Conservation (phyloP, 2,329 filamentous ascomycete genomes). For the Trichoderma sp. region DNA sequence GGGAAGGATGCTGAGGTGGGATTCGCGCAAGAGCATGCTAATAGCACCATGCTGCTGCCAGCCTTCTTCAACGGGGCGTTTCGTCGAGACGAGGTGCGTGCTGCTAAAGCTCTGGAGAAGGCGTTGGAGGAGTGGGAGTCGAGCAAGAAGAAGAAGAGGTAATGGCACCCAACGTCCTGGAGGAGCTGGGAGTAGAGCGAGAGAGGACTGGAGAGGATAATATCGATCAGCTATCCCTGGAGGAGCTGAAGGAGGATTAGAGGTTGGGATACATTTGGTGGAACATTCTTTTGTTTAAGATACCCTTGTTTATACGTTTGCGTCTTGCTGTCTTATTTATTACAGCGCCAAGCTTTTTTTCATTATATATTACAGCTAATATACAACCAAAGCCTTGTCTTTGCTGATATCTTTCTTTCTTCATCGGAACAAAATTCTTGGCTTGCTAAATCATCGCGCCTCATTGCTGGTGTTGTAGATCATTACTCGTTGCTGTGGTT, state of each 20-base stretch:
- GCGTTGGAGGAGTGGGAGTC: constrained; percentile 56
- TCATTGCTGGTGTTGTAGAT: neutral
- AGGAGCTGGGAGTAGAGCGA: neutral
- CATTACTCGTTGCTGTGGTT: neutral
- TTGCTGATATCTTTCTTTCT: neutral
- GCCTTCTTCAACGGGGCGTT: constrained; percentile 65
- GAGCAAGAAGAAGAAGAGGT: constrained; percentile 53
- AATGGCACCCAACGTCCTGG: constrained; percentile 29
- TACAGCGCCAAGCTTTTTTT: neutral
- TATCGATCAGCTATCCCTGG: neutral
- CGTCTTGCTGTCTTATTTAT: neutral
- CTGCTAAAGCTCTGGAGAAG: constrained; percentile 56
- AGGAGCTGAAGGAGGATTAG: neutral
- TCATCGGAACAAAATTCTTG: neutral
- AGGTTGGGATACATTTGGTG: constrained; percentile 21
- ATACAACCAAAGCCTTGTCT: neutral
- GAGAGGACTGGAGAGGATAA: neutral
- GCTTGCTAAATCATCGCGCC: neutral
- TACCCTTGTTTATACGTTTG: constrained; percentile 34
- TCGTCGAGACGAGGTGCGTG: constrained; percentile 61
- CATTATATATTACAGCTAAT: neutral
- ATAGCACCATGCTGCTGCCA: constrained; percentile 67
- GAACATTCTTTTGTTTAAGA: constrained; percentile 33
- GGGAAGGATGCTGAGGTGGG: constrained; percentile 69
- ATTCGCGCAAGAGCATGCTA: constrained; percentile 79